phyloP scores from a whole-genome alignment of 2,329 filamentous ascomycete genomes.

The Aureobasidium subglaciale region DNA sequence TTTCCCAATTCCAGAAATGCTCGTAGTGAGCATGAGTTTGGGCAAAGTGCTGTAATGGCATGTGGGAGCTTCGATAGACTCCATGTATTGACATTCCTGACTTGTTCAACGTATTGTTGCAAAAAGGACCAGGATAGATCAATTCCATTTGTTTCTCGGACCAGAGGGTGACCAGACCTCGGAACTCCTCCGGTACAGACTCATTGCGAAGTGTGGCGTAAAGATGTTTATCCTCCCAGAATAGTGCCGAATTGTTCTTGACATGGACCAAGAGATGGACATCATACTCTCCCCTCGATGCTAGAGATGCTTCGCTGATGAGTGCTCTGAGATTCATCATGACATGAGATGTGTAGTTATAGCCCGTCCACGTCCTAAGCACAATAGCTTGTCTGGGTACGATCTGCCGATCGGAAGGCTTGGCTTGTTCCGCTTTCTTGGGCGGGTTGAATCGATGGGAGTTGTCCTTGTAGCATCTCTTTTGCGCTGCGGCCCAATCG shows the following conservation, averaged over 20 bases:
- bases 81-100: conserved; percentile 65
- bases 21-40: conserved; percentile 45
- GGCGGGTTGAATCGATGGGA: neutral
- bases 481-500: neutral
- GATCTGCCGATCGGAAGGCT: conserved; percentile 9
- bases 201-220: conserved; percentile 62
- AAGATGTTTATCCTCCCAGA: conserved; percentile 66
- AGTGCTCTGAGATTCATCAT: conserved; percentile 74
- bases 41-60: conserved; percentile 45
- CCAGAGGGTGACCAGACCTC: conserved; percentile 83
- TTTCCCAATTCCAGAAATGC: conserved; percentile 77
- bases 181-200: conserved; percentile 74
- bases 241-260: conserved; percentile 65
- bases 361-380: conserved; percentile 76
- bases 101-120: conserved; percentile 63
- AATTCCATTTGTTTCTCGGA: conserved; percentile 88
- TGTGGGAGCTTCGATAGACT: conserved; percentile 64
- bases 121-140: conserved; percentile 80
- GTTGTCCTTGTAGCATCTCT: neutral
- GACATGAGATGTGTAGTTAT: conserved; percentile 69
- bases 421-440: neutral
- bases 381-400: conserved; percentile 68
- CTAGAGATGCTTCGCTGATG: conserved; percentile 72
- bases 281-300: conserved; percentile 79
- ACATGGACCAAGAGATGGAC: conserved; percentile 81